These are phyloP conservation scores for Salvia hispanica DNA, from an alignment of 257 asterid species.

Conservation along the genomic window DNA sequence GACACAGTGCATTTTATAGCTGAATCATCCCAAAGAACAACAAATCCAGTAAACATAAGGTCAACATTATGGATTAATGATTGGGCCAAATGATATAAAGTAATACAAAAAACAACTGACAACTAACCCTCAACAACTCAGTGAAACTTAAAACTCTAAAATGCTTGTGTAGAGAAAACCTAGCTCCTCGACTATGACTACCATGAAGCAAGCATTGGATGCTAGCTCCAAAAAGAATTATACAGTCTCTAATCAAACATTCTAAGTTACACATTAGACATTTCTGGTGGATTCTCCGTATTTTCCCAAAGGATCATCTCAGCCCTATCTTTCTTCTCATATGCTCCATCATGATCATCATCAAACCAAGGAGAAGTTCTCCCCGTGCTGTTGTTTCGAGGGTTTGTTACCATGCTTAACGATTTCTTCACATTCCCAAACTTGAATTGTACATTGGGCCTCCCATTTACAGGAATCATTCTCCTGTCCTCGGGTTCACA, in stretches of 20 bases:
- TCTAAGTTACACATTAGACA: constrained; percentile 58
- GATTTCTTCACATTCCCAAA: constrained; percentile 48
- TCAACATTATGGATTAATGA: background rate
- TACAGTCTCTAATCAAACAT: constrained; percentile 49
- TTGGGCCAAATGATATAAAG: constrained; percentile 1
- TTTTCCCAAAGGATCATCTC: constrained; percentile 47
- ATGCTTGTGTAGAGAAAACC: constrained; percentile 44
- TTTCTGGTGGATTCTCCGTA: constrained; percentile 40
- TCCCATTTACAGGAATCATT: constrained; percentile 48
- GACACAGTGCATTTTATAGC: constrained; percentile 10
- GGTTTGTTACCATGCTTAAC: constrained; percentile 31
- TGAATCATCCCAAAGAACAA: constrained; percentile 16
- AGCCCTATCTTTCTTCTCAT: constrained; percentile 41
- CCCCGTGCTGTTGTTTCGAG: constrained; percentile 40
- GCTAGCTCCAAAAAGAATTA: constrained; percentile 49
- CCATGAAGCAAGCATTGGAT: constrained; percentile 43
- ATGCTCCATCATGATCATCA: constrained; percentile 41
- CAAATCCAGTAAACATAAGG: background rate
- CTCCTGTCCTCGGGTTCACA: constrained; percentile 43
- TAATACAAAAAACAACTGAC: constrained; percentile 17
- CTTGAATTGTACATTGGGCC: constrained; percentile 54
- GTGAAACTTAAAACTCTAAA: constrained; percentile 41
- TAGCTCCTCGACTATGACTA: constrained; percentile 46
- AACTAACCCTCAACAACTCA: constrained; percentile 45
- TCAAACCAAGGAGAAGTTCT: constrained; percentile 47